Evolutionary conservation across 371 early-diverging fungal genomes (phyloP).

Genomic region (Entomophthora muscae): DNA sequence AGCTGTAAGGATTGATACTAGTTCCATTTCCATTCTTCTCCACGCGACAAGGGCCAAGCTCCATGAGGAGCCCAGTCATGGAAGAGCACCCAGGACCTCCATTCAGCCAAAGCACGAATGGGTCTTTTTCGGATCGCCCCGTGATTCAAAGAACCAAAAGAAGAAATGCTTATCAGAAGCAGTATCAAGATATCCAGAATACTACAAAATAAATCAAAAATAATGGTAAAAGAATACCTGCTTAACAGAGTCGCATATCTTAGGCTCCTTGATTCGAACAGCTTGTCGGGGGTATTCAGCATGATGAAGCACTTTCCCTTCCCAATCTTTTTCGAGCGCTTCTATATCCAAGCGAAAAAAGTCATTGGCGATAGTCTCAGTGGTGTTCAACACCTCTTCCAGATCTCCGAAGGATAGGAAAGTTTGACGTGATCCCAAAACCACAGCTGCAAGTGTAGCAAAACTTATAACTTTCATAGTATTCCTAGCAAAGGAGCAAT

Average conservation of each 20-base stretch:
- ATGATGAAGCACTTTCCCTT: constrained; percentile 18
- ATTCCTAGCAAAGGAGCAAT: not conserved
- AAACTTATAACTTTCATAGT: not conserved
- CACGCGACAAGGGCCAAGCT: constrained; percentile 58
- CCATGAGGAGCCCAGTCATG: constrained; percentile 49
- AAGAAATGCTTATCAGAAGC: constrained; percentile 41
- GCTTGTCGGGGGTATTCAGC: constrained; percentile 39
- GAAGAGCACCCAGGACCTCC: constrained; percentile 73
- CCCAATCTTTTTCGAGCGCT: constrained; percentile 10
- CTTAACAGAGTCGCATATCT: constrained; percentile 55
- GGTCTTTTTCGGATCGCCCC: constrained; percentile 41
- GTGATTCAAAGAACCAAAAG: constrained; percentile 57
- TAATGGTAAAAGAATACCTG: constrained; percentile 23
- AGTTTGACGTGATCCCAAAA: not conserved
- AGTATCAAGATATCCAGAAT: constrained; percentile 59
- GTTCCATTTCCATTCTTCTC: constrained; percentile 35
- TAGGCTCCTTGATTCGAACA: constrained; percentile 43
- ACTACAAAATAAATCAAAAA: constrained; percentile 18
- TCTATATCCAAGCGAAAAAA: constrained; percentile 1
- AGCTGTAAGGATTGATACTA: constrained; percentile 29
- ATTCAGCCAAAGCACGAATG: constrained; percentile 53
- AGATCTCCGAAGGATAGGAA: not conserved
- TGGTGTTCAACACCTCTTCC: not conserved
- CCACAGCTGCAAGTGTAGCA: not conserved
- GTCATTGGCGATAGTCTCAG: constrained; percentile 5